phyloP scores from a whole-genome alignment of 2,329 filamentous ascomycete species.

The Exophiala phaeomuriformis region DNA sequence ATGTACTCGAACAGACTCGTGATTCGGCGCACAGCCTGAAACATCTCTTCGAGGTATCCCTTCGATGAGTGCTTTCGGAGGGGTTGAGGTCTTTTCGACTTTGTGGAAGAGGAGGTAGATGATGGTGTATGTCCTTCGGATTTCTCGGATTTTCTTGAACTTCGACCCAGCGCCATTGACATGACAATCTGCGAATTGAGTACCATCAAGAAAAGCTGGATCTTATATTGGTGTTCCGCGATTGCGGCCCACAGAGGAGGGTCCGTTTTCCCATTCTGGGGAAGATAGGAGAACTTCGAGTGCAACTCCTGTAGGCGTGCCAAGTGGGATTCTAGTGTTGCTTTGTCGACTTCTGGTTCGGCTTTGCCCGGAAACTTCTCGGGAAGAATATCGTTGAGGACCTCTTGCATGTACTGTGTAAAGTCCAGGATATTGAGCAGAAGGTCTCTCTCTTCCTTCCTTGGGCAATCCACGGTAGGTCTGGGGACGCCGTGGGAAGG shows the following conservation, averaged over 20 bases:
- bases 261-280: constrained; percentile 8
- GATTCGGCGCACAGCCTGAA: constrained; percentile 13
- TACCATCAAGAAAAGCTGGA: constrained; percentile 15
- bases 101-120: neutral
- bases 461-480: neutral
- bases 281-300: constrained; percentile 7
- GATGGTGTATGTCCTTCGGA: neutral
- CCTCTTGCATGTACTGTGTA: constrained; percentile 9
- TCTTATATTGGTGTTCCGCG: constrained; percentile 16
- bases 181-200: constrained; percentile 8
- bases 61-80: constrained; percentile 6
- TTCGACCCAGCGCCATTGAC: constrained; percentile 2
- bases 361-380: neutral
- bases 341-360: neutral
- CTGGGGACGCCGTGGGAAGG: constrained; percentile 2
- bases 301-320: constrained; percentile 7
- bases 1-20: constrained; percentile 16
- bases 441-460: constrained; percentile 5
- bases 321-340: constrained; percentile 4
- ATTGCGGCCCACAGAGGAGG: constrained; percentile 3
- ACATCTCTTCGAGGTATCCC: constrained; percentile 5
- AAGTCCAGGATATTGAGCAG: constrained; percentile 10
- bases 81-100: constrained; percentile 2
- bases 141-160: neutral
- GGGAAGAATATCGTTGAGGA: constrained; percentile 5